Evolutionary conservation across 768 basidiomycete genomes (phyloP).

Genomic region (Artomyces pyxidatus): DNA sequence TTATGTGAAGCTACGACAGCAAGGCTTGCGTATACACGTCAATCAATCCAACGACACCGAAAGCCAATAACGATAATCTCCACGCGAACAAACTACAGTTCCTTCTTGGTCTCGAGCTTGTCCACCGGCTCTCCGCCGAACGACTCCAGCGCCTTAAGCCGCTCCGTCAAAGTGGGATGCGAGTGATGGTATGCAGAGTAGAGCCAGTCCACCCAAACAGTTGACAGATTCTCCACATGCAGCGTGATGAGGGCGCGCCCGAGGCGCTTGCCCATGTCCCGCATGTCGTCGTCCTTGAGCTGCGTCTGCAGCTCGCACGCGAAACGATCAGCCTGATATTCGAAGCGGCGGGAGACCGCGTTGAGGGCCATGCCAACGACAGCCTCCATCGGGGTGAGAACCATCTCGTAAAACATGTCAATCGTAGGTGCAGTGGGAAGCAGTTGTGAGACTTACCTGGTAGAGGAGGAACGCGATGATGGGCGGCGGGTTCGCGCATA

Average conservation of each 20-base stretch:
- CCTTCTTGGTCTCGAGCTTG: constrained; percentile 24
- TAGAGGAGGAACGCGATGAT: constrained; percentile 83
- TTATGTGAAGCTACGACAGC: no score
- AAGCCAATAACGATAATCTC: no score
- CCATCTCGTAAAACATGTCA: constrained; percentile 45
- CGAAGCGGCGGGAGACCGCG: constrained; percentile 75
- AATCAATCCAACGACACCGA: no score
- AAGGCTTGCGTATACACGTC: no score
- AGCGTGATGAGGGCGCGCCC: constrained; percentile 76
- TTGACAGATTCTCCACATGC: constrained; percentile 88
- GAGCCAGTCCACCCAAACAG: constrained; percentile 93
- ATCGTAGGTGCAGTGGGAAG: neutral
- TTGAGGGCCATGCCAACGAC: constrained; percentile 70
- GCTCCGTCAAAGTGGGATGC: constrained; percentile 90
- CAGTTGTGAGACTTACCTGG: constrained; percentile 39
- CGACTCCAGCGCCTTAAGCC: constrained; percentile 69
- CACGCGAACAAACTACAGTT: no score
- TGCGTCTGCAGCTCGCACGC: constrained; percentile 59
- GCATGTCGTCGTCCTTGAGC: constrained; percentile 48
- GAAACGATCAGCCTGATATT: constrained; percentile 89
- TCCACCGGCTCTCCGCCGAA: constrained; percentile 9
- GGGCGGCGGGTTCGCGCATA: constrained; percentile 64
- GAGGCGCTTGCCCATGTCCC: constrained; percentile 80
- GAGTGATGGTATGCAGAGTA: constrained; percentile 96
- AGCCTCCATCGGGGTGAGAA: constrained; percentile 72